Conservation (phyloP, 345 rosid species). For the Sisymbrium irio region DNA sequence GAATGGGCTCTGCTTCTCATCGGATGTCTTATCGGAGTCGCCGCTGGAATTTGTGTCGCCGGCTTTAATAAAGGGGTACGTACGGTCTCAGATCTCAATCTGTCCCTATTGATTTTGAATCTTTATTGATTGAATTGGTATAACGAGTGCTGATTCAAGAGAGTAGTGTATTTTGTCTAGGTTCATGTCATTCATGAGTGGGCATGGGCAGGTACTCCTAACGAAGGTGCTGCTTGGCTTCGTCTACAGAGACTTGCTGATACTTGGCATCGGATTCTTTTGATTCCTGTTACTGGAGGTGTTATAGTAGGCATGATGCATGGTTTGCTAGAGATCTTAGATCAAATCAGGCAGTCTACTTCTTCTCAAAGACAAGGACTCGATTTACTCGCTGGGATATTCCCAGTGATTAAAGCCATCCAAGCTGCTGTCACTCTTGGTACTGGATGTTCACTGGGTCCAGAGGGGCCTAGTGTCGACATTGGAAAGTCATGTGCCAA, state of each 20-base stretch:
- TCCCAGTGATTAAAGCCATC: conserved; percentile 80
- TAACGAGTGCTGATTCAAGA: conserved; percentile 24
- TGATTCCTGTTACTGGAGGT: conserved; percentile 90
- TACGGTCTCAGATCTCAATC: conserved; percentile 38
- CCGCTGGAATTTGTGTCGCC: conserved; percentile 91
- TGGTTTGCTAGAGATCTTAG: conserved; percentile 85
- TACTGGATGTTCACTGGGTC: conserved; percentile 95
- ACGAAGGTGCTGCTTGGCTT: conserved; percentile 97
- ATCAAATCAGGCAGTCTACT: conserved; percentile 75
- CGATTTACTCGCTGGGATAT: conserved; percentile 80
- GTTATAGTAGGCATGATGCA: conserved; percentile 99
- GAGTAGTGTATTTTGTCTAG: conserved; percentile 41
- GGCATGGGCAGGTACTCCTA: conserved; percentile 99
- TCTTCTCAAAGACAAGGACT: conserved; percentile 72
- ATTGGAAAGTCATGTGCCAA: conserved; percentile 96
- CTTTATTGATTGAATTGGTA: neutral
- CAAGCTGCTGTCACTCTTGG: conserved; percentile 96
- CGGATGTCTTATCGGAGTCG: conserved; percentile 88
- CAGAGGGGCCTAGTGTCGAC: conserved; percentile 98
- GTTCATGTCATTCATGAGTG: conserved; percentile 93
- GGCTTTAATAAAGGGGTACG: conserved; percentile 88
- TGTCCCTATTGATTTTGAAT: neutral
- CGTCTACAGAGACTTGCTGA: conserved; percentile 81
- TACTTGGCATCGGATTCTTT: conserved; percentile 96
- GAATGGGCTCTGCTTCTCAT: conserved; percentile 94